Evolutionary conservation across 306 rosid genomes (phyloP), one percentile per base, ranked within the genome.

Genomic region (Vicia sativa): DNA sequence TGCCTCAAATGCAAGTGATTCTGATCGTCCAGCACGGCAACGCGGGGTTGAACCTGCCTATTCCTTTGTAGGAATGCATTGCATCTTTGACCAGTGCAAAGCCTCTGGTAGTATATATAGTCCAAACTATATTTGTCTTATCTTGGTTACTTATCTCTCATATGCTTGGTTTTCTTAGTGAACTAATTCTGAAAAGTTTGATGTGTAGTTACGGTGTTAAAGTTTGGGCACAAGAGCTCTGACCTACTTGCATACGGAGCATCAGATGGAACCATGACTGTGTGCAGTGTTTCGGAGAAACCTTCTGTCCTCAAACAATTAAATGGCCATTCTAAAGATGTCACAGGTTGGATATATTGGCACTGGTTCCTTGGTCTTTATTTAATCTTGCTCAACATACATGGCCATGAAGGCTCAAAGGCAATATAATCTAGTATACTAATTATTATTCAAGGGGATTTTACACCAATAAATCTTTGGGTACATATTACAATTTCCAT

Each of bases 181-280:
- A 65, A 67, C 56, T 58, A 72, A 84, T 68, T 69, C 74, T 68
- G 75, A 78, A 59, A 72, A 53, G 44, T 69, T 80, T 54, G 41
- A 60, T 78, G 19, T 82, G 87, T 81, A 93, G 98, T 93, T 68
- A 90, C 89, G 57, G 96, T 93, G 54, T 64, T 93, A 85, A 93
- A 93, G 87, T 93, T 93, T 78, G 96, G 98, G 68, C 95, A 93
- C 80, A 93, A 82, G 98, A 93, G 90, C 76, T 93, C 98, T 77
- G 98, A 93, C 79, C 82, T 93, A 53, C 95, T 93, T 80, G 98
- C 98, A 42, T 93, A 87, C 65, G 98, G 98, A 58, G 93, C 97
- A 38, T 78, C 98, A 9, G 97, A 93, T 86, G 98, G 98, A 75
- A 85, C 90, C 74, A 85, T 93, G 85, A 90, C 96, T 16, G 96